Evolutionary conservation across 2,329 filamentous ascomycete genomes (phyloP), one percentile per base, ranked within the genome.

Genomic region (Proliferodiscus dingleyae): DNA sequence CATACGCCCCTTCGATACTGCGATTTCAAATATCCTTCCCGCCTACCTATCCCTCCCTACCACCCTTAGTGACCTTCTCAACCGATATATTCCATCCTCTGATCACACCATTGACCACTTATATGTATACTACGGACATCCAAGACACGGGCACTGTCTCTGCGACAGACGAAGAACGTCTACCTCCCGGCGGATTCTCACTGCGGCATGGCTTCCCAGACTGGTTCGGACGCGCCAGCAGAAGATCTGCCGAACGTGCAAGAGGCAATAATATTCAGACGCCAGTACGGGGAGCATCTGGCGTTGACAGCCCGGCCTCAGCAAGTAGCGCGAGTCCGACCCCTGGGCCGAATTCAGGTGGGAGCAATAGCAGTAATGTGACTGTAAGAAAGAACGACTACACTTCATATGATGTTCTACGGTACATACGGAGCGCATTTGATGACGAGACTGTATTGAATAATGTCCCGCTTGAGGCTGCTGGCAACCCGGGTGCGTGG

Each of bases 71-170:
- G 54, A 91, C 85, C 44, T 95, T 98, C 66, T 79, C 81, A 37
- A 94, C 88, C 56, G 91, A 97, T 64, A 85, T 97, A 56, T 98
- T 97, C 66, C 91, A 98, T 64, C 91, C 91, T 15, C 75, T 98
- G 33, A 83, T 97, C 55, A 89, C 90, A 6, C 90, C 93, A 29
- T 75, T 94, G 51, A 95, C 89, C n/a, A 95, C 89, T 3, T 94
- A 95, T 68, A 93, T 88, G 62, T 94, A 95, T 70, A 86, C 88
- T 33, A 89, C 87, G 51, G 83, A 85, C 46, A 80, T 85, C 28
- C 80, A 86, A 50, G 83, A 82, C 50, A 77, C 78, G 45, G 87
- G 87, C 38, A 88, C 87, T 0, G 84, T 90, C 51, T 91, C 87
- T 63, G 87, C 89, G 7, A 85, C 82, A 2, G 89, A 95, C 57